A percentile compares a stretch with the other conserved stretches of the same genome.
Evolutionary conservation across 1,284 basidiomycete species (phyloP).

Genomic region (Hemileia vastatrix): DNA sequence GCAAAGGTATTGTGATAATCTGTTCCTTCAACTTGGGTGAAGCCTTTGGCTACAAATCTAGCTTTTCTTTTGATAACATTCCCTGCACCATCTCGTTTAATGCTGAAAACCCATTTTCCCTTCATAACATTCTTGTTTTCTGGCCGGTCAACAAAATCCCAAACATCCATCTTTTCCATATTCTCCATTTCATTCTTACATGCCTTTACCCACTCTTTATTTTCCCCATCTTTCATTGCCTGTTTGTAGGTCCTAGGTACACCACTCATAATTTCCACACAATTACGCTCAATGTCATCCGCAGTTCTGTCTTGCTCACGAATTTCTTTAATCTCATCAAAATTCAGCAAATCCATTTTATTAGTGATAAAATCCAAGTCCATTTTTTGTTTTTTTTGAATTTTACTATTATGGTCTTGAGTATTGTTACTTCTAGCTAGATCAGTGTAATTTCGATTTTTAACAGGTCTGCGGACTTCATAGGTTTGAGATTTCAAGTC

Average conservation of each 20-base stretch:
- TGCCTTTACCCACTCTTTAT: background rate
- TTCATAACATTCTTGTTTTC: background rate
- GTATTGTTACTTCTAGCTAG: too few relatives aligned
- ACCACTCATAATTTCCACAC: too few relatives aligned
- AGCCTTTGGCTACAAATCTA: background rate
- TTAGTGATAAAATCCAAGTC: too few relatives aligned
- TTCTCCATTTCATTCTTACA: background rate
- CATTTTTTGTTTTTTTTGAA: too few relatives aligned
- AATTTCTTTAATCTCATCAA: too few relatives aligned
- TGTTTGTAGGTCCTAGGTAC: background rate
- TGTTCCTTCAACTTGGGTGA: background rate
- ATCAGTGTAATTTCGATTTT: too few relatives aligned
- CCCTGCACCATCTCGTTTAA: background rate
- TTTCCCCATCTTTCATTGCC: background rate
- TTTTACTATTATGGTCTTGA: too few relatives aligned
- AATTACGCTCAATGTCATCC: too few relatives aligned
- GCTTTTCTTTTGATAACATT: background rate
- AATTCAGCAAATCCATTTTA: too few relatives aligned
- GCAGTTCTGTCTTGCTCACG: too few relatives aligned
- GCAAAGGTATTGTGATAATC: background rate
- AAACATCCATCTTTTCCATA: background rate
- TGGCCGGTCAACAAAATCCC: slow-evolving; percentile 2
- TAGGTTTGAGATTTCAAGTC: too few relatives aligned
- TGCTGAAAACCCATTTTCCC: background rate
- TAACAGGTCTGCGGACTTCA: too few relatives aligned